Evolutionary conservation across 176 grass and related monocot genomes (phyloP).

Genomic region (Eragrostis curvula): DNA sequence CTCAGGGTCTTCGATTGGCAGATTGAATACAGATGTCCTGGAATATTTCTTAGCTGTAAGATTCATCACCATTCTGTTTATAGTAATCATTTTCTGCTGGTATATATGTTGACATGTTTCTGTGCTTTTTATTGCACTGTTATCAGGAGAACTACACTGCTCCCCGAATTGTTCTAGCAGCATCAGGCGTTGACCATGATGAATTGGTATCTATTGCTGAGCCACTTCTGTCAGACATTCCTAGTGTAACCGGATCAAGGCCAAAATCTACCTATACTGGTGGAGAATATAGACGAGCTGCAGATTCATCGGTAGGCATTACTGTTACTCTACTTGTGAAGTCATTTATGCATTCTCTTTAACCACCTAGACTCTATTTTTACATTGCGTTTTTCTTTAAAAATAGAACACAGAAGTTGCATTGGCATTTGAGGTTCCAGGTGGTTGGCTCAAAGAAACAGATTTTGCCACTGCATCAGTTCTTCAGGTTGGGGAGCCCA

Average conservation of each 20-base stretch:
- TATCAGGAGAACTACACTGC: constrained; percentile 83
- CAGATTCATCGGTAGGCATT: constrained; percentile 66
- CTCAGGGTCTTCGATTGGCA: constrained; percentile 60
- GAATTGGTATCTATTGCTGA: constrained; percentile 76
- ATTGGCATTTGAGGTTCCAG: constrained; percentile 85
- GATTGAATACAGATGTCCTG: constrained; percentile 68
- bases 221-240: constrained; percentile 84
- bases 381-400: constrained; percentile 15
- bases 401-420: constrained; percentile 81
- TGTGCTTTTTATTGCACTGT: constrained; percentile 35
- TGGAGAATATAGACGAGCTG: constrained; percentile 73
- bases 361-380: constrained; percentile 23
- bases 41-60: constrained; percentile 78
- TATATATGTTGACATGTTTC: constrained; percentile 11
- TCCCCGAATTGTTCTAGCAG: constrained; percentile 80
- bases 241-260: constrained; percentile 48
- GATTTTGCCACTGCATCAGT: constrained; percentile 65
- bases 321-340: background rate
- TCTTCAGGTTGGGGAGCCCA: constrained; percentile 63
- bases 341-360: constrained; percentile 28
- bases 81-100: constrained; percentile 12
- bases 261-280: constrained; percentile 79
- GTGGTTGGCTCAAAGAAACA: constrained; percentile 91
- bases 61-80: constrained; percentile 30
- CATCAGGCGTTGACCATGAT: constrained; percentile 79